Base-by-base conservation (phyloP, 1,284 basidiomycete species). In the Boletellus deceptivus region DNA sequence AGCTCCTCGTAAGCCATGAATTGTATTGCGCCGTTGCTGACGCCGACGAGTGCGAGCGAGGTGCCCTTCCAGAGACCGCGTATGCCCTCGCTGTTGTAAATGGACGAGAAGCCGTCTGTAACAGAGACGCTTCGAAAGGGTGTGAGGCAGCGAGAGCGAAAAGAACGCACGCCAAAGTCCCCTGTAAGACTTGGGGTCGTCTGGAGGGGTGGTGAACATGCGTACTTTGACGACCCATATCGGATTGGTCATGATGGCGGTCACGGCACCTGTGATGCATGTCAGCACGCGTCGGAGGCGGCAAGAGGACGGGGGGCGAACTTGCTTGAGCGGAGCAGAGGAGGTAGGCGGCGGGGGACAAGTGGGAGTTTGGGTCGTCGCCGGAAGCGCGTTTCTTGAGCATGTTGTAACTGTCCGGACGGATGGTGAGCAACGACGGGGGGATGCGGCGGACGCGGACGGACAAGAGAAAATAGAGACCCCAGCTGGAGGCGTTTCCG, bases 141-240 rank as follows among this genome's bases (percentile, higher is more conserved):
- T 17, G 52, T 24, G 16, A 18, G 22, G 5, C 10, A 29, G n/a
- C 6, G 4, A 18, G 48, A 48, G 11, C 1, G 24, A 34, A 45
- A 42, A 11, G 33, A n/a, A 78, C 85, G 61, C 58, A 93, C 93
- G 75, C 78, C 83, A 85, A 48, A 95, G 74, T 4, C 86, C 83
- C n/a, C 80, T 78, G 69, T 96, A 95, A 1, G 90, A 82, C 6
- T 69, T 72, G 29, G 87, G 80, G 52, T 84, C 80, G 50, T 80
- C 77, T 22, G 79, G 69, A 6, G 73, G 75, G 0, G 92, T 91
- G 2, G 94, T 94, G 64, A 98, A 99, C 85, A 99, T 96, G 53
- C 96, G 84, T 7, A 98, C 96, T 74, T 98, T 93, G 55, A 99
- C 90, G 11, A 99, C 92, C 96, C 96, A 99, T 60, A 99, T 86